Base-by-base conservation (phyloP, 306 rosid genomes). In the Quillaja saponaria region DNA sequence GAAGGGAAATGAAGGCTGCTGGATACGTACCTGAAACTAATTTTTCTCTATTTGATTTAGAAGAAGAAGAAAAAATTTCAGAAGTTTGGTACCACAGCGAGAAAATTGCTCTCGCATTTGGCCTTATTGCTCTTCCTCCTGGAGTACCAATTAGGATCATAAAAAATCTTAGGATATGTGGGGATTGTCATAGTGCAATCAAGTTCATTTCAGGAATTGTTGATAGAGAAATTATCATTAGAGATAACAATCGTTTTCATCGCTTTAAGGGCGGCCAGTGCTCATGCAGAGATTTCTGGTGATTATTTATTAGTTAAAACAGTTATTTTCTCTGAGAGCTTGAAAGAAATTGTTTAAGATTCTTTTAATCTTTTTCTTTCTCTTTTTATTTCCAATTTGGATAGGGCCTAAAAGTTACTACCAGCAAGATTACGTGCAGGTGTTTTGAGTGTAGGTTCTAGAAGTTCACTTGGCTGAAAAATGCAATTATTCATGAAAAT, bases 71-170 rank as follows among this genome's bases (percentile, higher is more conserved):
- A 62, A 85, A 85, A 64, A 75, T 71, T 65, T 83, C 79, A 18
- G 95, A 89, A 83, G 81, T 85, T 25, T 89, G 86, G 90, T 73
- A 77, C 77, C 96, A 89, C 63, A 85, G 88, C 46, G 95, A 89
- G 78, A 89, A 85, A 61, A 83, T 83, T 73, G 96, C 87, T 61
- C 96, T 89, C 34, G 88, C 86, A 6, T 86, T 83, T 58, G 95
- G 90, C 50, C 95, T 86, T 67, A 60, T 89, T 55, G 76, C 95
- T 38, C 80, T 86, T n/a, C 96, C 95, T 70, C 71, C 50, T 19
- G 81, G 76, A 48, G 70, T 84, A n/a, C 87, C 95, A 0, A 76
- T 84, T 62, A 66, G 91, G 34, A 84, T 84, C 61, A 78, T 85
- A 38, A 86, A 90, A 69, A 86, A 84, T 67, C 91, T 76, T 49